Base-by-base conservation (phyloP, 768 basidiomycete genomes). In the Boletales sp. region DNA sequence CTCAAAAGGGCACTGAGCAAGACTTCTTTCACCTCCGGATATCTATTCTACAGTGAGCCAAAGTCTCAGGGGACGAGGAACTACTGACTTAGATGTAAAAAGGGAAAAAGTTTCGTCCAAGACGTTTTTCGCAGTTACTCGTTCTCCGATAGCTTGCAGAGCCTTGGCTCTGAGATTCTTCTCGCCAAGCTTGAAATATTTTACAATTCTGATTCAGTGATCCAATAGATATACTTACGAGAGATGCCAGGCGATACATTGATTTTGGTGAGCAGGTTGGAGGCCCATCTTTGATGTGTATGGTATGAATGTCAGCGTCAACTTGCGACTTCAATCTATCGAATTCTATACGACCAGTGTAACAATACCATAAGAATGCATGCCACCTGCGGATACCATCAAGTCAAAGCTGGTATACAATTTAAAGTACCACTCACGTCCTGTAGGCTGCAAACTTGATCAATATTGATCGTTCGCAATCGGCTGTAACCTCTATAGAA, bases 221-320 rank as follows among this genome's bases (percentile, higher is more conserved):
- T 30, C 9, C 18, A 18, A 35, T n/a, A 17, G 18, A 12, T 10
- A 48, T n/a, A 1, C 54, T 51, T 24, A 67, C 70, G n/a, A 69
- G 66, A 19, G 55, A 41, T 6, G 70, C 69, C 0, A 70, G 49
- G 43, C 65, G 65, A 30, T 70, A 71, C 67, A 71, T 70, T 0
- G 70, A 71, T 55, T 70, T 70, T 8, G 70, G 69, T n/a, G 69
- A 70, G 45, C 69, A 70, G 7, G 46, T 19, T 5, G 56, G 57
- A 34, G 48, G 48, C 3, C 35, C 40, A 11, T 47, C 50, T 40
- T 44, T 27, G 34, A 39, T 2, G 13, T 38, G 18, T n/a, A 34
- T 21, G 30, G 18, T 18, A 4, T 37, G 45, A 13, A 27, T 32
- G 12, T 32, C 32, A 7, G 39, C 19, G 19, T n/a, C 17, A 10